Conservation (phyloP, 2,329 filamentous ascomycete genomes). For the Penicillium sp. region DNA sequence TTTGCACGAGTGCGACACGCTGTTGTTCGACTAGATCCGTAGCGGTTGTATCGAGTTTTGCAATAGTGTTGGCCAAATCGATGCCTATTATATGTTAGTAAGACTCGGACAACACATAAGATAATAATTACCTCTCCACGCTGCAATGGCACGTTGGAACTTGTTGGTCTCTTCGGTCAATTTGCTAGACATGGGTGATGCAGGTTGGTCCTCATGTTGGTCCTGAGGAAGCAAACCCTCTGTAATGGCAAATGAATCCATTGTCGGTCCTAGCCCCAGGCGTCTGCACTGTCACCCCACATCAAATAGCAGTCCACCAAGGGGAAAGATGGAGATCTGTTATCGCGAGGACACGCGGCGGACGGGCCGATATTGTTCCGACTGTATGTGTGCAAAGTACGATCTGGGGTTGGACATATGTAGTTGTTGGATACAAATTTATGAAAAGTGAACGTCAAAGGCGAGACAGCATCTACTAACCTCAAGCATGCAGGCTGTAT, state of each 20-base stretch:
- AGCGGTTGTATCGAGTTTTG: conserved; percentile 86
- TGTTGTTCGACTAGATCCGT: conserved; percentile 93
- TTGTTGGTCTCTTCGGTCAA: conserved; percentile 71
- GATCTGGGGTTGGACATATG: neutral
- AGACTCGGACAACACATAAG: neutral
- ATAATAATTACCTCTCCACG: conserved; percentile 78
- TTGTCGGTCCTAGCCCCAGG: conserved; percentile 23
- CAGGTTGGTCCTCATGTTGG: conserved; percentile 26
- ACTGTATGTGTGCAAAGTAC: conserved; percentile 11
- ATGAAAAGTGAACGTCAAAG: neutral
- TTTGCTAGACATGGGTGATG: conserved; percentile 26
- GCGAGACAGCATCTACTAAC: neutral
- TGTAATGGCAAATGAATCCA: conserved; percentile 46
- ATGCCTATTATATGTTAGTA: conserved; percentile 59
- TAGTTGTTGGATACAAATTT: neutral
- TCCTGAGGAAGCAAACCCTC: conserved; percentile 39
- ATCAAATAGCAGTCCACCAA: conserved; percentile 19
- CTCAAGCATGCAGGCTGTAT: neutral
- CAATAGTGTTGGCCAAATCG: conserved; percentile 78
- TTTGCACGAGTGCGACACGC: conserved; percentile 88
- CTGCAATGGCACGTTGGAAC: conserved; percentile 92
- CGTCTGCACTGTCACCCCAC: conserved; percentile 27
- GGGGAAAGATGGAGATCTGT: conserved; percentile 17
- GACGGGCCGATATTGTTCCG: conserved; percentile 37
- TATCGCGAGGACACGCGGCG: conserved; percentile 29